A percentile compares a stretch with the other conserved stretches of the same genome.
Conservation (phyloP, 73 alveolate species). For the Symbiodinium natans region DNA sequence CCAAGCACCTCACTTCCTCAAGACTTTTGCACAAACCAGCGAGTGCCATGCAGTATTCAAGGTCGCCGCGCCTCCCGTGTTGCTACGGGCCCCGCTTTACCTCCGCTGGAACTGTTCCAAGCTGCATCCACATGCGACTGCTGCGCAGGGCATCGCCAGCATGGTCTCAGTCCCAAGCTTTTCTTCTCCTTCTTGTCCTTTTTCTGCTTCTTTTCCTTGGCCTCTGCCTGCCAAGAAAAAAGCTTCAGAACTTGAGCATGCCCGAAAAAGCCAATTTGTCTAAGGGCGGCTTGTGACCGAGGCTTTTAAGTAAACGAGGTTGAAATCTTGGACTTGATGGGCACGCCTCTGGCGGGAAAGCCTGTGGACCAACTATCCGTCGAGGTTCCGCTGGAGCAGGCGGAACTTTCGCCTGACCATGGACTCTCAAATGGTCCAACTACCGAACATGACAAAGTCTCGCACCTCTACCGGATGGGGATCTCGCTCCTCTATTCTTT, state of each 20-base stretch:
- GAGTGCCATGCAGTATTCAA: no score
- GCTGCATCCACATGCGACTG: no score
- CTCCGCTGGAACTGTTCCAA: background rate
- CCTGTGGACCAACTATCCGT: slow-evolving; percentile 70
- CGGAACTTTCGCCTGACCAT: slow-evolving; percentile 18
- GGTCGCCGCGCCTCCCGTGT: slow-evolving; percentile 74
- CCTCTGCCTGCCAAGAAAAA: background rate
- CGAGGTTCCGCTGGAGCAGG: slow-evolving; percentile 58
- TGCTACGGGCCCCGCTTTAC: slow-evolving; percentile 56
- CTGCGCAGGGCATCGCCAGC: no score
- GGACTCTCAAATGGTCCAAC: no score
- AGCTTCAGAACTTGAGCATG: no score
- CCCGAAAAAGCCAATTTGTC: no score
- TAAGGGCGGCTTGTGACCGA: no score
- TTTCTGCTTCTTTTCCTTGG: slow-evolving; percentile 59
- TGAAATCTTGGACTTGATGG: no score
- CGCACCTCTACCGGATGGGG: background rate
- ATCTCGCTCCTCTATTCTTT: background rate
- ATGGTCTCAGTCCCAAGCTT: background rate
- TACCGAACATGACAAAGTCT: no score
- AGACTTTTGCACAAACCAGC: no score
- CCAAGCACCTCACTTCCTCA: no score
- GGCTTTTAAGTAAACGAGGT: no score
- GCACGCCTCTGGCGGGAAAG: slow-evolving; percentile 66
- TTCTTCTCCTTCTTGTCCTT: slow-evolving; percentile 51